phyloP scores from a whole-genome alignment of 2,329 filamentous ascomycete species.

The Phaeophleospora eucalypticola region DNA sequence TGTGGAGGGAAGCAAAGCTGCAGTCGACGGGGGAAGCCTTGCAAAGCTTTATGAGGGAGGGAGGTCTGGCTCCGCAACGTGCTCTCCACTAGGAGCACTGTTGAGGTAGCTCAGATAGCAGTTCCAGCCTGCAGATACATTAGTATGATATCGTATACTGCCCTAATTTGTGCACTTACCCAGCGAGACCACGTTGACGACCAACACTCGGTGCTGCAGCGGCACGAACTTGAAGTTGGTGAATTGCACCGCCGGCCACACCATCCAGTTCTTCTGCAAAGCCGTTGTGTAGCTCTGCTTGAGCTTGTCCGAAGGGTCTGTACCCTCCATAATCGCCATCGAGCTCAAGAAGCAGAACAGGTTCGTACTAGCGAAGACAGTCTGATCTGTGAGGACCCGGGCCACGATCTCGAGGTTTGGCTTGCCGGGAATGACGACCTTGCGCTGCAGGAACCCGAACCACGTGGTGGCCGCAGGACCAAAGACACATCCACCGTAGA shows the following conservation, averaged over 20 bases:
- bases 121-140: conserved; percentile 48
- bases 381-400: conserved; percentile 76
- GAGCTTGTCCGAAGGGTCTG: conserved; percentile 63
- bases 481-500: conserved; percentile 77
- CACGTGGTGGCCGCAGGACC: conserved; percentile 83
- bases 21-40: too few relatives aligned
- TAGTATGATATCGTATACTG: conserved; percentile 7
- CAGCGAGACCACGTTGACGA: conserved; percentile 77
- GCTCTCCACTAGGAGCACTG: conserved; percentile 31
- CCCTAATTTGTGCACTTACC: conserved; percentile 46
- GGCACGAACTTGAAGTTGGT: conserved; percentile 86
- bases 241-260: conserved; percentile 83
- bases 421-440: conserved; percentile 59
- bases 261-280: conserved; percentile 76
- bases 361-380: conserved; percentile 77
- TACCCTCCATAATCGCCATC: conserved; percentile 60
- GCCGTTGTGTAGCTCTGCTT: conserved; percentile 65
- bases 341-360: conserved; percentile 75
- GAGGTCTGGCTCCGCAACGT: neutral
- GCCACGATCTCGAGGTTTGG: conserved; percentile 67
- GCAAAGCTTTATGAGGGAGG: neutral
- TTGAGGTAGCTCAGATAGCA: conserved; percentile 57
- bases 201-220: conserved; percentile 74
- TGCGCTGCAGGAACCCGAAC: conserved; percentile 73
- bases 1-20: neutral